phyloP scores from a whole-genome alignment of 495 filamentous ascomycete genomes.

The Neurospora africana region DNA sequence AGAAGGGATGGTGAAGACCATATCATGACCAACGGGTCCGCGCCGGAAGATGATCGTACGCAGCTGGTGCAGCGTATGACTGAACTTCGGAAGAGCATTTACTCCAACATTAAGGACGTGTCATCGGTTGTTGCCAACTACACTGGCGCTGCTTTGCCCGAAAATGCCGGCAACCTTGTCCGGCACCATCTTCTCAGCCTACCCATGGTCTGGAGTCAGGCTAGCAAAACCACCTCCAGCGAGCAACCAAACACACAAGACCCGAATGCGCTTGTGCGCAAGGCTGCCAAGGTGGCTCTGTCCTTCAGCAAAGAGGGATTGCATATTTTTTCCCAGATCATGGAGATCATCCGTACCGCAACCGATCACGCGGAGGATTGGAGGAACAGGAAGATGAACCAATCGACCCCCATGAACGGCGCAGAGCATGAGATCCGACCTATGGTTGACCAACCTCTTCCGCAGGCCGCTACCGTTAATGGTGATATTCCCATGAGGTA shows the following conservation, averaged over 20 bases:
- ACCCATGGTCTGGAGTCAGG: slow-evolving; percentile 58
- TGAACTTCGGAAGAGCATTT: slow-evolving; percentile 58
- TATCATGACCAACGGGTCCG: slow-evolving; percentile 10
- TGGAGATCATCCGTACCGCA: slow-evolving; percentile 69
- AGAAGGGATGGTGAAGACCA: slow-evolving; percentile 9
- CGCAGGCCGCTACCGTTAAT: neutral
- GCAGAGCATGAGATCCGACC: neutral
- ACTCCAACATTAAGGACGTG: slow-evolving; percentile 63
- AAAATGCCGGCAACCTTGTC: slow-evolving; percentile 70
- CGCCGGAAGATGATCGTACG: slow-evolving; percentile 23
- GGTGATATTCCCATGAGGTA: slow-evolving; percentile 2
- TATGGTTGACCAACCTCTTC: neutral
- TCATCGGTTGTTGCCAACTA: slow-evolving; percentile 73
- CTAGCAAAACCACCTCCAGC: slow-evolving; percentile 33
- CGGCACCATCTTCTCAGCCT: slow-evolving; percentile 67
- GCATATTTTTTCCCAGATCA: slow-evolving; percentile 82
- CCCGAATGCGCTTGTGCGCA: slow-evolving; percentile 27
- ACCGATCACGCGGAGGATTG: slow-evolving; percentile 78
- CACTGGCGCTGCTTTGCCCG: slow-evolving; percentile 72
- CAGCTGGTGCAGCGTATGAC: slow-evolving; percentile 51
- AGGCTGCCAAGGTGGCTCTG: slow-evolving; percentile 57
- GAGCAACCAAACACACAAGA: slow-evolving; percentile 27
- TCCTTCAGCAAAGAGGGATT: slow-evolving; percentile 79
- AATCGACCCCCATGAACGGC: neutral
- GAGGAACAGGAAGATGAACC: slow-evolving; percentile 53